Base-by-base conservation (phyloP, 1,139 yeast genomes). In the Blastobotrys malaysiensis region DNA sequence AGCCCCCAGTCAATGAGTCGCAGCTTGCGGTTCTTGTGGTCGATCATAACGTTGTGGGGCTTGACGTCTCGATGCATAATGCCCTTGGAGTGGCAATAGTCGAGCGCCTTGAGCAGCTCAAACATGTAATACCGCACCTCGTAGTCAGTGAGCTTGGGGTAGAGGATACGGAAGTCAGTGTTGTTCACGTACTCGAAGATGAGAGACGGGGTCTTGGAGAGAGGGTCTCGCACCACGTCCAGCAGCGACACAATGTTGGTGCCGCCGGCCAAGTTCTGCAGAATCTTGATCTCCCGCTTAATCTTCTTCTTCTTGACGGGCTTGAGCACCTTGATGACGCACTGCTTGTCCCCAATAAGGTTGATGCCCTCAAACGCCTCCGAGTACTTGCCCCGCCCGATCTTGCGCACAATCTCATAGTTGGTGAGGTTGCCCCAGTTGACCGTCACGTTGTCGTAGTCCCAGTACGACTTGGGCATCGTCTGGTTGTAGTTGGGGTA, bases 1-100 rank as follows among this genome's bases (percentile, higher is more conserved):
- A 91, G 75, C 6, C 98, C 98, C 98, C 98, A 91, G 73, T 91
- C 98, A 61, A 91, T 91, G 59, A 91, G 77, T 61, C 96, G 79
- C 61, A 91, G 74, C 56, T 65, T 75, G 63, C 80, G 80, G 59
- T 76, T 75, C 53, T 80, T 78, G 61, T 89, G 97, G 69, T 91
- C 97, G 63, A 91, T 91, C 97, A 91, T 91, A 52, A 91, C 91
- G 67, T 91, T 91, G 68, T 91, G 97, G 11, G 98, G 98, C 69
- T 91, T 91, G 58, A 91, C 97, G 71, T 91, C 98, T 68, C 98
- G 78, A 70, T 91, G 98, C 86, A 91, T 91, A 57, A 91, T 89
- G 24, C 98, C 98, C 88, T 86, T 87, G 4, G 96, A 88, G 72
- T 91, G 98, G 24, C 90, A 84, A 69, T 80, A 91, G 69, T 91